Percentiles rank a stretch among this genome's conserved stretches.
Evolutionary conservation across 805 yeast genomes (phyloP).

Genomic region (Millerozyma miso): DNA sequence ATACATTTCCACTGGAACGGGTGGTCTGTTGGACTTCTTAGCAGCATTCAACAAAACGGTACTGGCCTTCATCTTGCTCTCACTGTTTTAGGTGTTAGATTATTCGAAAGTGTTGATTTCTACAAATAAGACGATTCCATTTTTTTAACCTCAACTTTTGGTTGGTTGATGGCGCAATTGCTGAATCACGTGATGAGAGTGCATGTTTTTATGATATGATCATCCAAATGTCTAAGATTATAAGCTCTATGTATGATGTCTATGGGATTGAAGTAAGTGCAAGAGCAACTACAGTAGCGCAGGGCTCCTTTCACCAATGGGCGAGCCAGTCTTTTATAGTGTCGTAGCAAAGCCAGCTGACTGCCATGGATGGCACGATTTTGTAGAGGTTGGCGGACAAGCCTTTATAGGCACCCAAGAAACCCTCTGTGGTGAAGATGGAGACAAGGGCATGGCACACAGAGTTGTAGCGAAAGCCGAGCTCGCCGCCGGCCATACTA

Average conservation of each 20-base stretch:
- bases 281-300: neutral
- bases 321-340: constrained; percentile 47
- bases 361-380: constrained; percentile 94
- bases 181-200: neutral
- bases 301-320: constrained; percentile 19
- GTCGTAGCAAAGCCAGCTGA: constrained; percentile 87
- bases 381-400: constrained; percentile 79
- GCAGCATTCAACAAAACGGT: constrained; percentile 38
- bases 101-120: neutral
- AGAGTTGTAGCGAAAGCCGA: constrained; percentile 80
- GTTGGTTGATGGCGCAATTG: constrained; percentile 7
- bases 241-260: neutral
- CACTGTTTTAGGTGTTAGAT: neutral
- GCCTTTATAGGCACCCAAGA: constrained; percentile 67
- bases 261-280: neutral
- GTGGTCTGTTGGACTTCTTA: constrained; percentile 15
- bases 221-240: constrained; percentile 1
- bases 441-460: constrained; percentile 69
- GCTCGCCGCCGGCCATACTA: constrained; percentile 68
- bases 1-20: constrained; percentile 42
- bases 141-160: constrained; percentile 5
- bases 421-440: constrained; percentile 72
- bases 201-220: neutral
- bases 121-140: neutral
- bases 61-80: constrained; percentile 35